phyloP scores from a whole-genome alignment of 2,329 filamentous ascomycete species.

The Fusarium sp. region DNA sequence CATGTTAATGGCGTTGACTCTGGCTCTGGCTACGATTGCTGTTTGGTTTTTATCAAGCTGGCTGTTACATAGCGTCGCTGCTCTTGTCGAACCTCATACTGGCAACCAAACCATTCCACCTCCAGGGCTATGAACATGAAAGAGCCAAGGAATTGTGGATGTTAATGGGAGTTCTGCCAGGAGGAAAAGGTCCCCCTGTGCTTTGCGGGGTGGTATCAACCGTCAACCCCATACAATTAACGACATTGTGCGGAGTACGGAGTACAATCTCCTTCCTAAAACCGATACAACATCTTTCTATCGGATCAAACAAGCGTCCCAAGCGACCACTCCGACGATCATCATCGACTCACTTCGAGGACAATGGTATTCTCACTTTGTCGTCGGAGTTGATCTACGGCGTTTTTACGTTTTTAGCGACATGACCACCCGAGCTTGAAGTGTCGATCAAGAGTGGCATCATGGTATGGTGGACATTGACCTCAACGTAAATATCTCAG shows the following conservation, averaged over 20 bases:
- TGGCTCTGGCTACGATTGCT: slow-evolving; percentile 22
- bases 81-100: slow-evolving; percentile 20
- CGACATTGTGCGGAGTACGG: neutral
- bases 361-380: neutral
- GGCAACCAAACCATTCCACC: slow-evolving; percentile 25
- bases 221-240: slow-evolving; percentile 4
- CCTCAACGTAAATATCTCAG: slow-evolving; percentile 28
- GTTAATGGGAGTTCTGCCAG: neutral
- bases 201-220: slow-evolving; percentile 14
- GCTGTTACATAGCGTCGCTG: slow-evolving; percentile 28
- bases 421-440: slow-evolving; percentile 2
- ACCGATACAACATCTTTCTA: neutral
- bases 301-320: neutral
- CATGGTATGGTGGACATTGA: neutral
- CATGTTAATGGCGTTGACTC: slow-evolving; percentile 58
- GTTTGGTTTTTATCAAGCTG: slow-evolving; percentile 36
- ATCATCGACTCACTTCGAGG: slow-evolving; percentile 7
- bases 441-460: slow-evolving; percentile 27
- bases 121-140: slow-evolving; percentile 14
- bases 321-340: slow-evolving; percentile 5
- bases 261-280: slow-evolving; percentile 1
- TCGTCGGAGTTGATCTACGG: slow-evolving; percentile 1
- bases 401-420: neutral
- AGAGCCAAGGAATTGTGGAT: neutral
- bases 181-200: neutral